Percentiles rank a stretch among this genome's conserved stretches.
Evolutionary conservation across 345 rosid species (phyloP).

Genomic region (Arabidopsis suecica): DNA sequence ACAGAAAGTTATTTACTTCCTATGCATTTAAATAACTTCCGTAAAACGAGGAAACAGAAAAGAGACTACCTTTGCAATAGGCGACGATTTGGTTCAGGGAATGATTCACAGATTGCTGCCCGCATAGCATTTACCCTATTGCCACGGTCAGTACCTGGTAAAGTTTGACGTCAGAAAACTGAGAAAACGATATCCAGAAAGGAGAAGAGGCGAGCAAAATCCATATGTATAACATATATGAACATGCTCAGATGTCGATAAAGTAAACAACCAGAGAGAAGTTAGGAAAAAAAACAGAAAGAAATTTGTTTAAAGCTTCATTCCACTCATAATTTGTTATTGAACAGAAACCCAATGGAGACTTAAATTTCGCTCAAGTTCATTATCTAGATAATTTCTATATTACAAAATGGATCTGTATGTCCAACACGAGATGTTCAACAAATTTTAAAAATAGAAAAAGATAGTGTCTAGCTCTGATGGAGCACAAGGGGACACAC

Average conservation of each 20-base stretch:
- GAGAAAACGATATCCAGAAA: conserved; percentile 9
- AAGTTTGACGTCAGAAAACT: conserved; percentile 24
- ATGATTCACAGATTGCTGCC: conserved; percentile 85
- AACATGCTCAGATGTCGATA: background rate
- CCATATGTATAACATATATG: conserved; percentile 8
- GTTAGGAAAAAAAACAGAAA: background rate
- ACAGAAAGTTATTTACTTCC: conserved; percentile 13
- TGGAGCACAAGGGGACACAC: conserved; percentile 10
- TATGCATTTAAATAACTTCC: background rate
- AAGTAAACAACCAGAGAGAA: conserved; percentile 12
- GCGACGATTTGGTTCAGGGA: conserved; percentile 98
- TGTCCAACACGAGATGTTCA: background rate
- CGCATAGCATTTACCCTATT: conserved; percentile 82
- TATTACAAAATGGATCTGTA: background rate
- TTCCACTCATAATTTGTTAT: background rate
- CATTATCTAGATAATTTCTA: background rate
- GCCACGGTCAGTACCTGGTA: conserved; percentile 72
- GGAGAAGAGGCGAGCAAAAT: conserved; percentile 7
- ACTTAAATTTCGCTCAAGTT: background rate
- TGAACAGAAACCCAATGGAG: background rate
- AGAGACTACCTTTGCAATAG: conserved; percentile 79
- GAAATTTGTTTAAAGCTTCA: background rate
- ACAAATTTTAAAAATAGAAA: background rate
- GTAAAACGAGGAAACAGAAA: conserved; percentile 6
- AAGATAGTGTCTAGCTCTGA: conserved; percentile 2